phyloP scores from a whole-genome alignment of 441 rosid genomes.

The Gossypium gossypioides region DNA sequence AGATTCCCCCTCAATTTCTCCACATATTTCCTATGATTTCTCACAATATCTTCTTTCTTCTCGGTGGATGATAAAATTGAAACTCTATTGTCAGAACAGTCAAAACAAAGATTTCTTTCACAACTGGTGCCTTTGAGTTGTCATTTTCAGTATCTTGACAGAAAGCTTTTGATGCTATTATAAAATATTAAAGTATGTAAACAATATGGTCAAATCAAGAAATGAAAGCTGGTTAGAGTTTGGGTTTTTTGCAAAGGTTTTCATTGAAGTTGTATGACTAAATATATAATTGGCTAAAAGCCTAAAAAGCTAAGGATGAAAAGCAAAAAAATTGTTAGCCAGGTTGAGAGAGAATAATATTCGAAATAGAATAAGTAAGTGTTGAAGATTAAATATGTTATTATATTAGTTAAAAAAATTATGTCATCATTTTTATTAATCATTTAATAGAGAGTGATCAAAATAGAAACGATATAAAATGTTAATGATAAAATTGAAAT shows the following conservation, averaged over 20 bases:
- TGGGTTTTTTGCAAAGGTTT: neutral
- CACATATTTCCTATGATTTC: constrained; percentile 28
- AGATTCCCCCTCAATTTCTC: constrained; percentile 47
- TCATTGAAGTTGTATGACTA: neutral
- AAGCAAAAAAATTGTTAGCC: neutral
- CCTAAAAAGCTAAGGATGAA: too few species aligned
- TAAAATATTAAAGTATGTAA: neutral
- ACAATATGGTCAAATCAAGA: constrained; percentile 10
- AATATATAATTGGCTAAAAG: too few species aligned
- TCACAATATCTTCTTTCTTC: neutral
- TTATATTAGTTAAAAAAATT: too few species aligned
- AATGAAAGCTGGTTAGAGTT: too few species aligned
- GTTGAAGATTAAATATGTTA: too few species aligned
- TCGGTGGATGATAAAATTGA: too few species aligned
- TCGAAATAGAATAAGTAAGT: too few species aligned
- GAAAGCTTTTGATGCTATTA: constrained; percentile 2
- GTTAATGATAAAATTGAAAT: too few species aligned
- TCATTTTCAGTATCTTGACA: constrained; percentile 13
- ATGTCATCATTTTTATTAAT: fast-evolving
- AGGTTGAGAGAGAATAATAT: neutral
- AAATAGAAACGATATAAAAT: too few species aligned
- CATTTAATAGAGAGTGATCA: too few species aligned
- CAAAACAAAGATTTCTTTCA: constrained; percentile 9
- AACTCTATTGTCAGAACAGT: neutral
- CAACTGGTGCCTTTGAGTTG: constrained; percentile 9